Percentiles rank a stretch among this genome's conserved stretches.
Conservation (phyloP, 2,329 filamentous ascomycete species). For the Fusarium oligoseptatum region DNA sequence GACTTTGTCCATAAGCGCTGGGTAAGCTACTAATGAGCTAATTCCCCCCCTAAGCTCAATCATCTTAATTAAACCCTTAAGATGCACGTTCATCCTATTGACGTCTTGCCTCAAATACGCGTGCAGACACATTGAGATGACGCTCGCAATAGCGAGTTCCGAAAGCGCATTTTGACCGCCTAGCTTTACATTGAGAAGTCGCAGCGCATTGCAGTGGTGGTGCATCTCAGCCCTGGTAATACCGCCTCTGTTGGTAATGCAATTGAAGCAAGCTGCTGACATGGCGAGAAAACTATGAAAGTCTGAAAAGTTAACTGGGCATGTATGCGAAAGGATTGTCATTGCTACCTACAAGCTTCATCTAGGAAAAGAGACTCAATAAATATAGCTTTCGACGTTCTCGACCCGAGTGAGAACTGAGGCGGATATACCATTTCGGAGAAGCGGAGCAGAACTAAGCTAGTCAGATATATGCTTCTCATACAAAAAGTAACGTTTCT, state of each 20-base stretch:
- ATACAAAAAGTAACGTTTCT: background rate
- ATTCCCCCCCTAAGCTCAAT: background rate
- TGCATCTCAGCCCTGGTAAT: background rate
- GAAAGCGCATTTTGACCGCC: background rate
- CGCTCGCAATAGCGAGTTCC: background rate
- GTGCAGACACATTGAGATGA: background rate
- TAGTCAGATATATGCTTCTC: background rate
- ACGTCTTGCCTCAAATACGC: background rate
- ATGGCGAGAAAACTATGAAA: constrained; percentile 5
- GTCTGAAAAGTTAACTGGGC: background rate
- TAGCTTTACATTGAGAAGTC: background rate
- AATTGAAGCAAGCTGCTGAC: background rate
- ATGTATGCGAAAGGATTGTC: background rate
- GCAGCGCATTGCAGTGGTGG: background rate
- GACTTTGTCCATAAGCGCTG: background rate
- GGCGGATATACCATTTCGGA: background rate
- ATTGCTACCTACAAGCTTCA: background rate
- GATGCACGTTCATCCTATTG: background rate
- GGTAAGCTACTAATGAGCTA: background rate
- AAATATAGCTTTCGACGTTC: background rate
- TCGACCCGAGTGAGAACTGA: background rate
- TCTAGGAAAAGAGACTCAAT: background rate
- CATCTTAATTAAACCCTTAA: constrained; percentile 2
- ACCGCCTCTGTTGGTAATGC: background rate
- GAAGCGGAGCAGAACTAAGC: background rate